Base-by-base conservation (phyloP, 2,329 filamentous ascomycete species). In the Ceratocystis cacaofunesta region DNA sequence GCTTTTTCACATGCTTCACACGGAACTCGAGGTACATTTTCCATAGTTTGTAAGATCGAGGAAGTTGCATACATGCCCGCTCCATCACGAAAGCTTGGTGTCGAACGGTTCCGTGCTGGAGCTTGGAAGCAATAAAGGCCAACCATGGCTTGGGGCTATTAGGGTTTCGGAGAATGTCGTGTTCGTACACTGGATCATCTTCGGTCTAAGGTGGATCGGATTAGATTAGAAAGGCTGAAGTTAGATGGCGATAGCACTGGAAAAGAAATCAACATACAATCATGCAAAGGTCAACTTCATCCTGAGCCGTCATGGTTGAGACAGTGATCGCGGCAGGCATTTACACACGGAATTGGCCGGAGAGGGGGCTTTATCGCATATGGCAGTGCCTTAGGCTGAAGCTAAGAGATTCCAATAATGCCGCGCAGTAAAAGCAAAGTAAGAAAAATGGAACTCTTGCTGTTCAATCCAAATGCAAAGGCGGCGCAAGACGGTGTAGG, bases 21-120 rank as follows among this genome's bases (percentile, higher is more conserved):
- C 94, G 85, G 70, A 97, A 88, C 69, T 85, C 83, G 69, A 99
- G 84, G 75, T 97, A 99, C 84, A 95, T 85, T 77, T 96, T 97
- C 94, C 94, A 99, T 61, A 99, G 80, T 78, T 99, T 99, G 79
- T 96, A 99, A 32, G 92, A 97, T 70, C 94, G 85, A 62, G 94
- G 94, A 58, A 99, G 82, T 71, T 95, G 88, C 69, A 84, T 80
- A 75, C 92, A 96, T 66, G 94, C 92, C 72, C 94, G 85, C 77
- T 97, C 94, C 78, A 97, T 88, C 46, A 91, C 82, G 70, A 84
- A 85, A 7, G 91, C 89, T 76, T 95, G 92, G 77, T 97, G 92
- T 64, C 90, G 84, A 55, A 89, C 73, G 57, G 83, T 89, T 70
- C 92, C 92, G 81, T 95, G 88, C 71, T 90, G 88, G 70, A 85